phyloP scores from a whole-genome alignment of 495 filamentous ascomycete species.

The Penicillium diatomitis region DNA sequence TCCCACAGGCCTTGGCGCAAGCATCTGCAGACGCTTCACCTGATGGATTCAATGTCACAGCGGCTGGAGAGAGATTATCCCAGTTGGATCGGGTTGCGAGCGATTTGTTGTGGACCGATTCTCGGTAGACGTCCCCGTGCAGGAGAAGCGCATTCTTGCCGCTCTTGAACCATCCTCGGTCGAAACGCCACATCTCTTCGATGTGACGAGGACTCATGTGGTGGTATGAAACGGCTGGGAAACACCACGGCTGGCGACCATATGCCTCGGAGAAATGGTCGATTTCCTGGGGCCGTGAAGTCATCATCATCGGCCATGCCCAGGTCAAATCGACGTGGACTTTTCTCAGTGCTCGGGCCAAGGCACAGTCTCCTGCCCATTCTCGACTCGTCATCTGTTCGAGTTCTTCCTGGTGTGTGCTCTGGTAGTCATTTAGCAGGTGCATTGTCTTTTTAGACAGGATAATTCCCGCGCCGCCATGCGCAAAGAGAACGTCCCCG shows the following conservation, averaged over 20 bases:
- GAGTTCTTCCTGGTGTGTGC: constrained; percentile 11
- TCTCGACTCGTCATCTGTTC: constrained; percentile 21
- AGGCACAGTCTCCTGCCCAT: constrained; percentile 32
- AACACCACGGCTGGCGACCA: constrained; percentile 41
- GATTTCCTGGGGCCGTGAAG: constrained; percentile 23
- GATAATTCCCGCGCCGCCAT: constrained; percentile 55
- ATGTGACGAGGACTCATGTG: constrained; percentile 37
- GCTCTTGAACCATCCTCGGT: constrained; percentile 34
- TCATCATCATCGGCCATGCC: constrained; percentile 34
- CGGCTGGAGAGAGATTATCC: constrained; percentile 23
- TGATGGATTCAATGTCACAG: constrained; percentile 12
- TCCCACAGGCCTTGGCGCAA: constrained; percentile 30
- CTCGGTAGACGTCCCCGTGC: constrained; percentile 26
- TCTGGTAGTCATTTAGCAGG: constrained; percentile 12
- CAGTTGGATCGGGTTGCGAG: constrained; percentile 17
- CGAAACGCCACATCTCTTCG: constrained; percentile 34
- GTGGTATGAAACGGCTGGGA: constrained; percentile 39
- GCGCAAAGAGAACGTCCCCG: constrained; percentile 40
- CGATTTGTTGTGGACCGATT: constrained; percentile 14
- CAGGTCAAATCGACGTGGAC: constrained; percentile 23
- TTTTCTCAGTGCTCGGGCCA: constrained; percentile 31
- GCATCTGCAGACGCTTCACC: constrained; percentile 17
- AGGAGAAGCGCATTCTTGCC: constrained; percentile 23
- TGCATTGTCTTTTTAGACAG: constrained; percentile 24
- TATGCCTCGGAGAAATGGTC: constrained; percentile 32